These are phyloP conservation scores for Auxenochlorella protothecoides DNA, from an alignment of 139 green algal genomes.

Conservation along the genomic window DNA sequence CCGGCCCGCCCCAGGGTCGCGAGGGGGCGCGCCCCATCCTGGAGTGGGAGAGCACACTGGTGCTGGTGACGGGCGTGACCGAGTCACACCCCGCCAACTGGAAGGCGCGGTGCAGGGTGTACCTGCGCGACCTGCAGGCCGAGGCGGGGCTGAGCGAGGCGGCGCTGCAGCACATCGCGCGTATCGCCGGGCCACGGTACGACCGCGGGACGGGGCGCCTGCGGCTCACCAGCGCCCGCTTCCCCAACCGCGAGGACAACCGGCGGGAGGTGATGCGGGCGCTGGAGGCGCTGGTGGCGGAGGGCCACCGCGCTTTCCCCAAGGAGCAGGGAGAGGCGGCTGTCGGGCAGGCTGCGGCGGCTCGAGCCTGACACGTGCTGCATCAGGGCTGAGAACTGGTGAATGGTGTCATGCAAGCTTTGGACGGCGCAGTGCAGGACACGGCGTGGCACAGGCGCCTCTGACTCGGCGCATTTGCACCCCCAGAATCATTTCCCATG, in stretches of 20 bases:
- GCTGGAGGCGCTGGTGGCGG: slow-evolving; percentile 13
- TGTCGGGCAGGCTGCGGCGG: neutral
- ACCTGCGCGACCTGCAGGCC: slow-evolving; percentile 35
- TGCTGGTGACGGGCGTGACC: slow-evolving; percentile 12
- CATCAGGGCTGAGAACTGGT: too few species aligned
- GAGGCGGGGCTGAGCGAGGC: slow-evolving; percentile 28
- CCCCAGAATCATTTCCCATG: too few species aligned
- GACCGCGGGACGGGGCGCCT: slow-evolving; percentile 28
- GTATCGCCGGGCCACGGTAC: slow-evolving; percentile 33
- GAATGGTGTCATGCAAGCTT: too few species aligned
- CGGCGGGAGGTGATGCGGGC: slow-evolving; percentile 22
- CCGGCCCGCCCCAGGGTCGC: neutral
- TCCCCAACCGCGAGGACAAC: slow-evolving; percentile 32
- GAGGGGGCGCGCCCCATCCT: slow-evolving; percentile 25
- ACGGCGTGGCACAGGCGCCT: too few species aligned
- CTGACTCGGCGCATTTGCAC: too few species aligned
- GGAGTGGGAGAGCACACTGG: slow-evolving; percentile 23
- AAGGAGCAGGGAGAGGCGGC: slow-evolving; percentile 1
- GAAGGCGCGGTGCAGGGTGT: slow-evolving; percentile 27
- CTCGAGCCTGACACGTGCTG: too few species aligned
- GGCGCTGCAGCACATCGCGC: slow-evolving; percentile 38
- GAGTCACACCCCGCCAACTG: slow-evolving; percentile 31
- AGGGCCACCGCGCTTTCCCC: slow-evolving; percentile 6
- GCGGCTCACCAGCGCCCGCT: slow-evolving; percentile 22
- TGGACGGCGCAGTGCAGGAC: too few species aligned